Evolutionary conservation across 2,329 filamentous ascomycete species (phyloP), one percentile per base, ranked within the genome.

Genomic region (Cladosporium sp.): DNA sequence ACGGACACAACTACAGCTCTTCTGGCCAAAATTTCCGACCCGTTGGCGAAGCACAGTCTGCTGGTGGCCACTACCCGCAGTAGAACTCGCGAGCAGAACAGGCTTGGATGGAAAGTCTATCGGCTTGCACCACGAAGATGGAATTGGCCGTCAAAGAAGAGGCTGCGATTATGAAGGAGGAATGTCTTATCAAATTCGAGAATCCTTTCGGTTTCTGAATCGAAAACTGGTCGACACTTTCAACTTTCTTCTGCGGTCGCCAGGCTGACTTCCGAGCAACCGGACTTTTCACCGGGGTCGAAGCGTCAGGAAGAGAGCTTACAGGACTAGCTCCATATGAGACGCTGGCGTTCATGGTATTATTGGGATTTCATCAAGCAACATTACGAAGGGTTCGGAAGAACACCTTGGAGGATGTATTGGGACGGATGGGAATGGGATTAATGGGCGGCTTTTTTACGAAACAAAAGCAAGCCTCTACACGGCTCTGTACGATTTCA

Each of bases 1-100:
- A 76, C 64, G 57, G 63, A 8, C 72, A 36, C 64, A 69, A 26
- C 71, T 71, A 59, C 63, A 67, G 26, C 41, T 69, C 71, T 30
- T 66, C 69, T 24, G 71, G 70, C 10, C 69, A 72, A 44, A 59
- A 63, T 32, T 69, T 67, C 52, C 69, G 67, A 36, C 55, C 61
- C 18, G 65, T 66, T 7, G 67, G 47, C 12, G 61, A 66, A 26
- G 26, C 60, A 11, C 61, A 64, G 38, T 52, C 51, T 57, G 61
- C 51, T 11, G 61, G 51, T 28, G 61, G 51, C 30, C 61, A 64
- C 51, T 64, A 64, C 26, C 26, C 61, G 15, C 61, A 64, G 61
- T 64, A 64, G 61, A 26, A 26, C 24, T 0, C 8, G 15, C 15
- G 28, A n/a, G 28, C 1, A 54, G 24, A 10, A 54, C 28, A 4